phyloP scores from a whole-genome alignment of 129 eudicot species.

The Dittrichia graveolens region DNA sequence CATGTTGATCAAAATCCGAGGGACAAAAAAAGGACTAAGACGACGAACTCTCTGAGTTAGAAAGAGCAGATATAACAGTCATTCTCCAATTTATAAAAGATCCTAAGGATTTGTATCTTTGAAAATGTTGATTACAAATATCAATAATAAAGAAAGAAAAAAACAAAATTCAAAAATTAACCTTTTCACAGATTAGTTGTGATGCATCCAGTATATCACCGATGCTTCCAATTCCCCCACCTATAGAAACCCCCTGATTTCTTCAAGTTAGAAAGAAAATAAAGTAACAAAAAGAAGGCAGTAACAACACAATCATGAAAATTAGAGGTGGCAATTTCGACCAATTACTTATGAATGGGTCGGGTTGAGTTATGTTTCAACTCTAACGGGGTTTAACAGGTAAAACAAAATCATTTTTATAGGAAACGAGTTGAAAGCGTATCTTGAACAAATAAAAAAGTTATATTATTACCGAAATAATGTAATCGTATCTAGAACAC shows the following conservation, averaged over 20 bases:
- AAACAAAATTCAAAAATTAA: slow-evolving; percentile 19
- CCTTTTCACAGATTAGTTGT: slow-evolving; percentile 87
- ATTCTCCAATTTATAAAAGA: neutral
- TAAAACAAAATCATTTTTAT: too few relatives aligned
- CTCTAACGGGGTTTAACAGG: too few relatives aligned
- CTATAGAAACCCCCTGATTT: slow-evolving; percentile 94
- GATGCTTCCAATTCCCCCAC: slow-evolving; percentile 96
- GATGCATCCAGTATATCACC: slow-evolving; percentile 94
- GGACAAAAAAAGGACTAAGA: slow-evolving; percentile 94
- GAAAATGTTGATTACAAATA: neutral
- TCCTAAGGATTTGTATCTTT: too few relatives aligned
- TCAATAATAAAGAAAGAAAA: neutral
- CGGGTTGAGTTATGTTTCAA: too few relatives aligned
- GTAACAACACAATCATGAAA: slow-evolving; percentile 15
- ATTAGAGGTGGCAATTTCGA: too few relatives aligned
- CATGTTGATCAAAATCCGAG: slow-evolving; percentile 95
- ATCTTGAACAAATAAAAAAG: too few relatives aligned
- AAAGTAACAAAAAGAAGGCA: slow-evolving; percentile 21
- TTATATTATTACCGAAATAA: too few relatives aligned
- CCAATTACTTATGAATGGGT: too few relatives aligned
- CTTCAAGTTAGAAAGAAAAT: slow-evolving; percentile 39
- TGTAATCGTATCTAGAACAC: too few relatives aligned
- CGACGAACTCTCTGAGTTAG: slow-evolving; percentile 65
- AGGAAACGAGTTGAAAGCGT: too few relatives aligned
- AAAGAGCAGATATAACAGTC: slow-evolving; percentile 1